These are phyloP conservation scores for Mentha longifolia DNA, from an alignment of 257 asterid genomes.

Conservation along the genomic window DNA sequence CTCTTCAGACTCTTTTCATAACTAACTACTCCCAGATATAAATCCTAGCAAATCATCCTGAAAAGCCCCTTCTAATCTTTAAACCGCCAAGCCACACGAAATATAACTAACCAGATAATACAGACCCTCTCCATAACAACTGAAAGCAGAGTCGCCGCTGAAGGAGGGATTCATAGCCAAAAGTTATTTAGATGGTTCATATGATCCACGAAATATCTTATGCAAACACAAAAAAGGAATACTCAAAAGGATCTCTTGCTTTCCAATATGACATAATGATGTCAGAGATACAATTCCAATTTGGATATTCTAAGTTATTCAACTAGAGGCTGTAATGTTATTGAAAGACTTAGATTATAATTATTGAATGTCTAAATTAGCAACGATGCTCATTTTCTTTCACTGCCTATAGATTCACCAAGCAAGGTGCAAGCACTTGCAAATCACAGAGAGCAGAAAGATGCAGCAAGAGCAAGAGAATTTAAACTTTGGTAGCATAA, in stretches of 20 bases:
- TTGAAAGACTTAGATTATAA: too few relatives aligned
- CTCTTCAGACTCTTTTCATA: background rate
- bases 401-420: constrained; percentile 2
- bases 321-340: background rate
- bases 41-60: constrained; percentile 9
- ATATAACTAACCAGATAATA: background rate
- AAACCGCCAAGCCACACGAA: constrained; percentile 7
- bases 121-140: background rate
- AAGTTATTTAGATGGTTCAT: background rate
- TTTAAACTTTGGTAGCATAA: background rate
- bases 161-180: background rate
- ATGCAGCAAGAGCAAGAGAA: background rate
- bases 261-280: background rate
- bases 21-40: background rate
- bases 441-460: too few relatives aligned
- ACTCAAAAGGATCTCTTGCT: constrained; percentile 5
- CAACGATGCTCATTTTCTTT: background rate
- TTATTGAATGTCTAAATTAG: background rate
- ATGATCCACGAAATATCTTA: background rate
- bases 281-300: too few relatives aligned
- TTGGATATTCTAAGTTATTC: background rate
- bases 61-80: background rate
- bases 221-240: constrained; percentile 5
- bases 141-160: background rate
- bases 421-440: constrained; percentile 5